Evolutionary conservation across 2,329 filamentous ascomycete genomes (phyloP).

Genomic region (Exophiala xenobiotica): DNA sequence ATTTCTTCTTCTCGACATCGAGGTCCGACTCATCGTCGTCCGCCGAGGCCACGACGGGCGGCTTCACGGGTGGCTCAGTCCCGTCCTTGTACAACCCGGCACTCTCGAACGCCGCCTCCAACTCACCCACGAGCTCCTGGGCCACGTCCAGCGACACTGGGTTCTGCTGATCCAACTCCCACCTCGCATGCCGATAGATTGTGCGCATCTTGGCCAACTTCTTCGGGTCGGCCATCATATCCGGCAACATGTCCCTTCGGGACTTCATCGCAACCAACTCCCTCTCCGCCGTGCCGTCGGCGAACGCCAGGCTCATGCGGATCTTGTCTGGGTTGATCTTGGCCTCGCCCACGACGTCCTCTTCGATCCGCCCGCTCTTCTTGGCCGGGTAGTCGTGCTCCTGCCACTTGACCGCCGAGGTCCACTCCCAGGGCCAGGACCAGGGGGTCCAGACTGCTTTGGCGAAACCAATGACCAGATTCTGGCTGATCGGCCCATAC

Average conservation of each 20-base stretch:
- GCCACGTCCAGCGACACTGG: slow-evolving; percentile 20
- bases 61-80: slow-evolving; percentile 4
- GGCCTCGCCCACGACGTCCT: slow-evolving; percentile 25
- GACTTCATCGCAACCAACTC: slow-evolving; percentile 16
- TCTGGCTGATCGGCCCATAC: slow-evolving; percentile 79
- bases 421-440: slow-evolving; percentile 49
- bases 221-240: slow-evolving; percentile 11
- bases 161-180: slow-evolving; percentile 17
- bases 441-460: slow-evolving; percentile 63
- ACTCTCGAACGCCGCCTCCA: slow-evolving; percentile 19
- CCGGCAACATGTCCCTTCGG: slow-evolving; percentile 9
- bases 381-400: slow-evolving; percentile 39
- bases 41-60: background rate
- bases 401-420: slow-evolving; percentile 49
- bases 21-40: slow-evolving; percentile 2
- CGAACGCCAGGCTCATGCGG: slow-evolving; percentile 11
- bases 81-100: slow-evolving; percentile 21
- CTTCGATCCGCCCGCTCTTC: slow-evolving; percentile 29
- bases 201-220: slow-evolving; percentile 11
- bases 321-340: slow-evolving; percentile 23
- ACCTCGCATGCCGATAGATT: slow-evolving; percentile 16
- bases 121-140: slow-evolving; percentile 17
- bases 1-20: slow-evolving; percentile 15
- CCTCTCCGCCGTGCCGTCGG: slow-evolving; percentile 12
- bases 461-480: slow-evolving; percentile 72